Percentiles rank a stretch among this genome's conserved stretches.
These are phyloP conservation scores for Thielaviopsis punctulata DNA, from an alignment of 2,329 filamentous ascomycete genomes.

Conservation along the genomic window DNA sequence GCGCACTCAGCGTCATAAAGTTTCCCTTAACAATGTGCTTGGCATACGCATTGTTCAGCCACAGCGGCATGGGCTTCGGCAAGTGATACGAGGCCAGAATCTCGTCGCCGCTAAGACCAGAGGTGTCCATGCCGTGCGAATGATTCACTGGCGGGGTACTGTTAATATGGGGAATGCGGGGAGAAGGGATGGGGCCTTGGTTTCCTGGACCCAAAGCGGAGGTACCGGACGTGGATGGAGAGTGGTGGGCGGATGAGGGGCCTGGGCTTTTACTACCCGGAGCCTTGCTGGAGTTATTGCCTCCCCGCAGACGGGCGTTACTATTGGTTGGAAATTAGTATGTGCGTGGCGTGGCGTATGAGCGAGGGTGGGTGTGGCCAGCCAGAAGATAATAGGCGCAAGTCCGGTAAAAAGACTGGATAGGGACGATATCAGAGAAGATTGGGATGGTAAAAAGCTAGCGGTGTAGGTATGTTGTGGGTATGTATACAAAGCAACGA, in stretches of 20 bases:
- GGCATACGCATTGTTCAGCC: conserved; percentile 58
- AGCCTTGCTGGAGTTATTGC: conserved; percentile 21
- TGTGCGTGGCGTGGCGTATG: not conserved
- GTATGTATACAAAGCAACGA: no score
- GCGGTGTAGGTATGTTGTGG: no score
- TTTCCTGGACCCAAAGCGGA: conserved; percentile 6
- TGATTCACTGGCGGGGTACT: conserved; percentile 47
- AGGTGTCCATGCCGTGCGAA: conserved; percentile 51
- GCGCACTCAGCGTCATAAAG: conserved; percentile 87
- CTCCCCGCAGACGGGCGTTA: conserved; percentile 12
- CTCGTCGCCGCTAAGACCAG: conserved; percentile 35
- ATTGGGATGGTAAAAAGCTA: no score
- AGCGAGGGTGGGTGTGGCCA: not conserved
- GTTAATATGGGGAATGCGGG: conserved; percentile 37
- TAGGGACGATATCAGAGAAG: no score
- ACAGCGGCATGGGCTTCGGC: conserved; percentile 50
- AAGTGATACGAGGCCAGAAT: conserved; percentile 43
- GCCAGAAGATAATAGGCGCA: no score
- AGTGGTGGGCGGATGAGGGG: conserved; percentile 29
- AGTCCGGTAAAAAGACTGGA: no score
- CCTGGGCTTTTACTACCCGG: conserved; percentile 36
- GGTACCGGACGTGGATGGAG: conserved; percentile 16
- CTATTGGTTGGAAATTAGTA: conserved; percentile 23
- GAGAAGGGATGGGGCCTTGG: not conserved
- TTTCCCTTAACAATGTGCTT: conserved; percentile 91